Evolutionary conservation across 2,329 filamentous ascomycete species (phyloP).

Genomic region (Cadophora luteo-olivacea): DNA sequence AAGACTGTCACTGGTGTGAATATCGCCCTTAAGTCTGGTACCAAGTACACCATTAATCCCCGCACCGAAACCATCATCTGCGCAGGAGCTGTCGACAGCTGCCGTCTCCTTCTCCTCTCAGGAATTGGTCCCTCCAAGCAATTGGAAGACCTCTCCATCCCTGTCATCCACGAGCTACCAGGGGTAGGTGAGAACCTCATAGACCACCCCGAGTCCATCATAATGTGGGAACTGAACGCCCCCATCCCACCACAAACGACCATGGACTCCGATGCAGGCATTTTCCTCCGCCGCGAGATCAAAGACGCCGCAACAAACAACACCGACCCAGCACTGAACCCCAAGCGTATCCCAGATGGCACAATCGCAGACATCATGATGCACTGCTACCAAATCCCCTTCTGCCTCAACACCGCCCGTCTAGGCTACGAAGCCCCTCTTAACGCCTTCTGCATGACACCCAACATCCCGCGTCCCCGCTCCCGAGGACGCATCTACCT

Average conservation of each 20-base stretch:
- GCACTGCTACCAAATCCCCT: conserved; percentile 96
- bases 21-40: conserved; percentile 63
- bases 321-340: conserved; percentile 49
- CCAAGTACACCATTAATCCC: conserved; percentile 62
- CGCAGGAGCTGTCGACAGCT: conserved; percentile 48
- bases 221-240: conserved; percentile 59
- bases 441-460: conserved; percentile 61
- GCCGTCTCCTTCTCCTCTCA: conserved; percentile 49
- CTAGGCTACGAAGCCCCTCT: conserved; percentile 67
- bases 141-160: conserved; percentile 44
- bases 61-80: conserved; percentile 71
- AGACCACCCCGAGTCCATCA: conserved; percentile 46
- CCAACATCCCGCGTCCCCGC: conserved; percentile 66
- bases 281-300: conserved; percentile 79
- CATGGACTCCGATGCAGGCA: conserved; percentile 59
- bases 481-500: conserved; percentile 67
- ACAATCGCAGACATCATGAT: conserved; percentile 89
- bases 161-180: conserved; percentile 42
- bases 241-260: conserved; percentile 48
- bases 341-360: conserved; percentile 63
- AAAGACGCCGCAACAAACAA: conserved; percentile 65
- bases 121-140: conserved; percentile 46
- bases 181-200: conserved; percentile 47
- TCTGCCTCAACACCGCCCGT: conserved; percentile 83
- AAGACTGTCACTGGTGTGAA: conserved; percentile 77